Conservation (phyloP, 257 asterid species). For the Plantago ovata region DNA sequence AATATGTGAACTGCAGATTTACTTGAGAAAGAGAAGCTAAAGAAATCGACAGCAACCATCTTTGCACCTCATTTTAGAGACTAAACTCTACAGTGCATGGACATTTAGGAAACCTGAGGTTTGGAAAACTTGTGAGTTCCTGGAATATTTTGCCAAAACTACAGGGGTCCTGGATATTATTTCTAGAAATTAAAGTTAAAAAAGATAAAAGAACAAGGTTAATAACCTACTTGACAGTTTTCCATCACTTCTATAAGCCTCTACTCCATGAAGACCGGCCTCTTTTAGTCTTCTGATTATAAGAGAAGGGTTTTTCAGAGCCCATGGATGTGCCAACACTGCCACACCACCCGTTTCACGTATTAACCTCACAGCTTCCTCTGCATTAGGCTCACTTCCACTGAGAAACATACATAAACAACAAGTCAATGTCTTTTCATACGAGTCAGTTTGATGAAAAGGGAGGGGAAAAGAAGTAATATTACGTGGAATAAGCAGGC, state of each 20-base stretch:
- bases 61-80: too few species aligned
- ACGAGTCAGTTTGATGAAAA: background rate
- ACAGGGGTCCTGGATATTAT: too few species aligned
- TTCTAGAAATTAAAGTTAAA: background rate
- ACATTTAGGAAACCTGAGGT: too few species aligned
- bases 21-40: too few species aligned
- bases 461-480: constrained; percentile 7
- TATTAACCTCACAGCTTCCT: constrained; percentile 75
- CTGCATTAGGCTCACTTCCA: constrained; percentile 89
- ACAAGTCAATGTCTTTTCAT: background rate
- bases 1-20: too few species aligned
- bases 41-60: too few species aligned
- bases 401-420: constrained; percentile 29
- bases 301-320: constrained; percentile 69
- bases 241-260: constrained; percentile 89
- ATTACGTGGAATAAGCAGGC: constrained; percentile 96
- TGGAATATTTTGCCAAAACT: too few species aligned
- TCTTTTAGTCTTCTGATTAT: constrained; percentile 71
- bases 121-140: too few species aligned
- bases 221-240: constrained; percentile 62
- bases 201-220: background rate
- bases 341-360: constrained; percentile 89
- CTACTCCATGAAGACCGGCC: constrained; percentile 84
- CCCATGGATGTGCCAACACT: constrained; percentile 99
- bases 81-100: too few species aligned